Percentiles rank a stretch among this genome's conserved stretches.
Evolutionary conservation across 1,139 yeast species (phyloP).

Genomic region (Candida sp.): DNA sequence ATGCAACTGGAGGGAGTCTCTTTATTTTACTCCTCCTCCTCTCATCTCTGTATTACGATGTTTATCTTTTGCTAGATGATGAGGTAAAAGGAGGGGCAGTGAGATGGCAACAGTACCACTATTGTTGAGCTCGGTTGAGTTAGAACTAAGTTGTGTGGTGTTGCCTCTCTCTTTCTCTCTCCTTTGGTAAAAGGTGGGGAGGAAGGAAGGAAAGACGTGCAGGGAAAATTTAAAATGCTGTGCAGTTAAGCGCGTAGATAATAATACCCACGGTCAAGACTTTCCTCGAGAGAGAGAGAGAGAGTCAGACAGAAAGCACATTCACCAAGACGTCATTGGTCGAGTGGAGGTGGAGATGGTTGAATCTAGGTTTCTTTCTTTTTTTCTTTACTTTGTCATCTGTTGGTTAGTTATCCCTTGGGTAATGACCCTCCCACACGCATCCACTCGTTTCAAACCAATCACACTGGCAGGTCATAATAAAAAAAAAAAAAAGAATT

Average conservation of each 20-base stretch:
- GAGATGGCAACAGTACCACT: no score
- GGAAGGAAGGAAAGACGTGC: not conserved
- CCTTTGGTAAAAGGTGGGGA: not conserved
- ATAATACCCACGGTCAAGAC: not conserved
- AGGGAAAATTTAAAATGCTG: not conserved
- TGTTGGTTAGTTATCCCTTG: not conserved
- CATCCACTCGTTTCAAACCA: not conserved
- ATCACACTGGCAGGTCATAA: no score
- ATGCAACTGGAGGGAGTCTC: no score
- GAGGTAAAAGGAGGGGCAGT: no score
- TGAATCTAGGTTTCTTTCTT: not conserved
- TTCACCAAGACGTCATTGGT: not conserved
- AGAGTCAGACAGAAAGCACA: no score
- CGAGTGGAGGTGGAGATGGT: not conserved
- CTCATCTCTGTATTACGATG: no score
- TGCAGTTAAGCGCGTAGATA: not conserved
- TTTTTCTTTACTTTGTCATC: not conserved
- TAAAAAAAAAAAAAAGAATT: no score
- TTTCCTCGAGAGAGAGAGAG: not conserved
- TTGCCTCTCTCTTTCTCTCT: no score
- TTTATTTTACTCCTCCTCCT: no score
- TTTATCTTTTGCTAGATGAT: no score
- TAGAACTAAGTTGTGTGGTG: no score
- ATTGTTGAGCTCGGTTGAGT: no score
- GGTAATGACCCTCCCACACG: not conserved